phyloP scores from a whole-genome alignment of 1,284 basidiomycete genomes.

The Boletellus dicymbophilus region DNA sequence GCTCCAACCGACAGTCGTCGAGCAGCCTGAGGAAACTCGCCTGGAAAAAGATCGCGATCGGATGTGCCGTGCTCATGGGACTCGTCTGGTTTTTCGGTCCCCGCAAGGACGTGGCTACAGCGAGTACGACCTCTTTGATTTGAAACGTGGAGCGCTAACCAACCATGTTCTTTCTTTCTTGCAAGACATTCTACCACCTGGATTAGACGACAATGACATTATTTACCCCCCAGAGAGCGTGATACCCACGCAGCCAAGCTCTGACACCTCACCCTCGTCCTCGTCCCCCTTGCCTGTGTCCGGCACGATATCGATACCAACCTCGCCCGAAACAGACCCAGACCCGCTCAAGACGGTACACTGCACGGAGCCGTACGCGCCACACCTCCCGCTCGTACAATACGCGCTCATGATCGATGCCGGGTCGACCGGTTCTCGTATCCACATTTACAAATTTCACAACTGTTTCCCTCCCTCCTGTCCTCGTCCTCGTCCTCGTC shows the following conservation, averaged over 20 bases:
- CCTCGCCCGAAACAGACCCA: conserved; percentile 63
- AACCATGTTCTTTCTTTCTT: not conserved
- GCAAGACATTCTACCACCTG: conserved; percentile 17
- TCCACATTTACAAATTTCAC: conserved; percentile 98
- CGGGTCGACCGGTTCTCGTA: conserved; percentile 94
- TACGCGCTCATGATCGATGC: conserved; percentile 99
- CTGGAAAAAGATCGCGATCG: conserved; percentile 73
- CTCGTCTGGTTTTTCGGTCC: conserved; percentile 69
- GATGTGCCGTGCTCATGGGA: conserved; percentile 52
- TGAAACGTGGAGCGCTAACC: too few species aligned
- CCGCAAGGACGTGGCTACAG: conserved; percentile 27
- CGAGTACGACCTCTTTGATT: conserved; percentile 12
- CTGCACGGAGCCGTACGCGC: conserved; percentile 60
- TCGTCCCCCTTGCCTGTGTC: not conserved
- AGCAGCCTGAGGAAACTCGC: conserved; percentile 39
- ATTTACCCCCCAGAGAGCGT: too few species aligned
- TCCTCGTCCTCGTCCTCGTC: too few species aligned
- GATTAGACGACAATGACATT: conserved; percentile 22
- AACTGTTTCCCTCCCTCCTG: too few species aligned
- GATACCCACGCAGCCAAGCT: too few species aligned
- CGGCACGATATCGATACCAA: conserved; percentile 38
- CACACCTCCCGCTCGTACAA: conserved; percentile 67
- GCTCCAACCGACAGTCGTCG: conserved; percentile 36
- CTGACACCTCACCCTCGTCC: not conserved
- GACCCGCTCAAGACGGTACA: conserved; percentile 64